Conservation (phyloP, 2,329 filamentous ascomycete species). For the Dactylellina haptotyla region DNA sequence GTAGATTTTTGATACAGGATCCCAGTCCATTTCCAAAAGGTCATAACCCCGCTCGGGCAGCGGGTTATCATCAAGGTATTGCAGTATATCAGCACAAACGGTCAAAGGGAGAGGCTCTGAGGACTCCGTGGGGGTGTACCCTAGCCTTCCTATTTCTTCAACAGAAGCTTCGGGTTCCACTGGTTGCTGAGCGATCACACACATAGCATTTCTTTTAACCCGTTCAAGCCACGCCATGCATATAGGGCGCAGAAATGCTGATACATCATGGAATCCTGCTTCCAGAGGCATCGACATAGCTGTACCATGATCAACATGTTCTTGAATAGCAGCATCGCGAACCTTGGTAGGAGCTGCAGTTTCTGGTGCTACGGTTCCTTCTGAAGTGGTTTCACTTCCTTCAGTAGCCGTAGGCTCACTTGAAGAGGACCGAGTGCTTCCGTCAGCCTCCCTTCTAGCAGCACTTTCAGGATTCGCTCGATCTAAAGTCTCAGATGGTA, state of each 20-base stretch:
- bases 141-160: conserved; percentile 37
- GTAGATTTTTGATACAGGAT: conserved; percentile 29
- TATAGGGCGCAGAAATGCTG: conserved; percentile 31
- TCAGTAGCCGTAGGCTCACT: background rate
- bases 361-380: background rate
- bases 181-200: conserved; percentile 10
- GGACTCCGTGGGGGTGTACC: conserved; percentile 39
- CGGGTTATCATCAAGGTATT: conserved; percentile 21
- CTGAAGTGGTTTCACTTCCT: background rate
- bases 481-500: conserved; percentile 36
- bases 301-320: conserved; percentile 32
- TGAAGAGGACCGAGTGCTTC: background rate
- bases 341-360: background rate
- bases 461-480: conserved; percentile 30
- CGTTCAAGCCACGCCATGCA: conserved; percentile 33
- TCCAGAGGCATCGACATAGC: conserved; percentile 6
- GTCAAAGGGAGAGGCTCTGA: conserved; percentile 23
- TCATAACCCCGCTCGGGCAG: conserved; percentile 38
- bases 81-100: conserved; percentile 25
- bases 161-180: conserved; percentile 25
- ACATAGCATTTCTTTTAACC: conserved; percentile 44
- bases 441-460: background rate
- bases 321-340: conserved; percentile 28
- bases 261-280: conserved; percentile 31
- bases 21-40: conserved; percentile 38